Percentiles rank a stretch among this genome's conserved stretches.
phyloP scores from a whole-genome alignment of 192 early-diverging fungal species.

The Rhizoclosmatium sp. region DNA sequence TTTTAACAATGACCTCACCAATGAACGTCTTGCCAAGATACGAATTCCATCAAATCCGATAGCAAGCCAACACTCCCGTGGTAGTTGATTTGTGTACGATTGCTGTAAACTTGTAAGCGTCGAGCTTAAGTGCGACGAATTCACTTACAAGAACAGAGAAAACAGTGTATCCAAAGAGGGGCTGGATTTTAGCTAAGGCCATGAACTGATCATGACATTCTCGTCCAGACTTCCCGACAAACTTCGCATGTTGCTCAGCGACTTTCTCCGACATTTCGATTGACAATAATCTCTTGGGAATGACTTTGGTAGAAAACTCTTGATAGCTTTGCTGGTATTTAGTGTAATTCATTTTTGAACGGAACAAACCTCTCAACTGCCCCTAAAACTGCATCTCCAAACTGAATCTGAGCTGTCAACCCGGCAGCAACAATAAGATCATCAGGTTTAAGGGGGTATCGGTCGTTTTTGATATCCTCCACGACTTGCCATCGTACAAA shows the following conservation, averaged over 20 bases:
- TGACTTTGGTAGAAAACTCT: conserved; percentile 32
- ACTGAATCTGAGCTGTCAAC: conserved; percentile 43
- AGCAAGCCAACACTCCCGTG: conserved; percentile 56
- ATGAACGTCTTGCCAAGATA: conserved; percentile 48
- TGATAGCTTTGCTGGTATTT: conserved; percentile 29
- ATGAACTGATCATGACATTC: conserved; percentile 42
- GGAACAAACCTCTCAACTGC: conserved; percentile 34
- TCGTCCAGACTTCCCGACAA: conserved; percentile 12
- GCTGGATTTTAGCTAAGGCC: conserved; percentile 41
- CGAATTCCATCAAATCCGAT: conserved; percentile 47
- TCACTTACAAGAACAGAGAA: conserved; percentile 54
- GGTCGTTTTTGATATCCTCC: conserved; percentile 43
- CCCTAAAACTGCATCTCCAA: conserved; percentile 46
- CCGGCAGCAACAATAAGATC: conserved; percentile 42
- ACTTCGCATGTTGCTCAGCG: conserved; percentile 17
- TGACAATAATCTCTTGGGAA: conserved; percentile 34
- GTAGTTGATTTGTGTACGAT: conserved; percentile 55
- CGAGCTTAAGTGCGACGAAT: neutral
- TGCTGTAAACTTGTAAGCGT: conserved; percentile 38
- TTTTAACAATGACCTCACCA: conserved; percentile 29
- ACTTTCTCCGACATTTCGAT: conserved; percentile 23
- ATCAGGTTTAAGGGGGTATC: conserved; percentile 46
- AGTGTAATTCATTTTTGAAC: neutral
- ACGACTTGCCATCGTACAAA: conserved; percentile 50
- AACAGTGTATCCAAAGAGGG: conserved; percentile 51